These are phyloP conservation scores for Serendipita sp. DNA, from an alignment of 768 basidiomycete species.

Conservation along the genomic window DNA sequence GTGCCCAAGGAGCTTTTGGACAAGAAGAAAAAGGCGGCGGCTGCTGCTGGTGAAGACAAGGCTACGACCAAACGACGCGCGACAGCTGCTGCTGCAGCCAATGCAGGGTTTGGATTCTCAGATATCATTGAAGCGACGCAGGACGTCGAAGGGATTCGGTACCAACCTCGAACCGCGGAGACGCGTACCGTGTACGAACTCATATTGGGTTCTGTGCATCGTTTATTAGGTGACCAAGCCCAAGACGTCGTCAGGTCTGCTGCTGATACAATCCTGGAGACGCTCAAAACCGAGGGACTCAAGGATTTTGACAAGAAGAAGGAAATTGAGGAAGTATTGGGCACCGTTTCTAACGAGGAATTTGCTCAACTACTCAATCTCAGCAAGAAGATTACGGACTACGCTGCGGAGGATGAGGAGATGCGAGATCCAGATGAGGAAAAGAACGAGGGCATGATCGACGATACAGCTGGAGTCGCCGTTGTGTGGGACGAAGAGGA, in stretches of 20 bases:
- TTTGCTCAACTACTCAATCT: slow-evolving; percentile 75
- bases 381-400: slow-evolving; percentile 94
- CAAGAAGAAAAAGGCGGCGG: slow-evolving; percentile 77
- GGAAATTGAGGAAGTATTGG: slow-evolving; percentile 70
- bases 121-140: slow-evolving; percentile 92
- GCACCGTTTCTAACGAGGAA: slow-evolving; percentile 45
- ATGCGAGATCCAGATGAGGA: slow-evolving; percentile 68
- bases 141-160: slow-evolving; percentile 82
- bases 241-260: slow-evolving; percentile 93
- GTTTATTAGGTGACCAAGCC: slow-evolving; percentile 79
- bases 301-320: slow-evolving; percentile 98
- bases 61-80: slow-evolving; percentile 36
- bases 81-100: slow-evolving; percentile 26
- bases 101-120: slow-evolving; percentile 55
- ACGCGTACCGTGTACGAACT: slow-evolving; percentile 91
- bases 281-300: slow-evolving; percentile 70
- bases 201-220: slow-evolving; percentile 70
- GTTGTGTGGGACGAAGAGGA: slow-evolving; percentile 98
- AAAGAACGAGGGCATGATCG: slow-evolving; percentile 74
- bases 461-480: slow-evolving; percentile 93
- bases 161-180: slow-evolving; percentile 86
- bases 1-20: slow-evolving; percentile 80
- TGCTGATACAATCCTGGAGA: slow-evolving; percentile 80
- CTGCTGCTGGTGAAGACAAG: slow-evolving; percentile 41
- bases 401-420: slow-evolving; percentile 70